Percentiles rank a stretch among this genome's conserved stretches.
phyloP scores from a whole-genome alignment of 306 rosid genomes.

The Rosa persica region DNA sequence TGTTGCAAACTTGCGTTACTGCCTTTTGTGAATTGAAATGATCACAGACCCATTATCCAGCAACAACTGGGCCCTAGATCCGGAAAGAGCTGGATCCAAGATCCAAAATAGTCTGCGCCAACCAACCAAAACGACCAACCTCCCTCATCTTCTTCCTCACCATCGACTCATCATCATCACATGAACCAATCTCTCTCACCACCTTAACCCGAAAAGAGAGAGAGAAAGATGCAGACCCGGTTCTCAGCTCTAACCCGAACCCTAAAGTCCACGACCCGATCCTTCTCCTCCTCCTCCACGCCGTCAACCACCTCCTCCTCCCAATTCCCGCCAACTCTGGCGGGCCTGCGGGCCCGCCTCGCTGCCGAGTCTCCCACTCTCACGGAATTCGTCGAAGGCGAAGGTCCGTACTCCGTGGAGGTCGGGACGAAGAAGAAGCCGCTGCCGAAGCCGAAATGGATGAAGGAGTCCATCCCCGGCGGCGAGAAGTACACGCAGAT shows the following conservation, averaged over 20 bases:
- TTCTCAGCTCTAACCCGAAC: conserved; percentile 40
- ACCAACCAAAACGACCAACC: conserved; percentile 24
- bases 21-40: too few relatives aligned
- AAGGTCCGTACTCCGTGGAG: conserved; percentile 68
- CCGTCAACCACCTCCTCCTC: conserved; percentile 32
- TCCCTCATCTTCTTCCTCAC: conserved; percentile 25
- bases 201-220: neutral
- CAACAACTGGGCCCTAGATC: neutral
- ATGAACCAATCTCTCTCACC: neutral
- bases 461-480: conserved; percentile 95
- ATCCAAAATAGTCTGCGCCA: conserved; percentile 28
- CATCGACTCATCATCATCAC: conserved; percentile 4
- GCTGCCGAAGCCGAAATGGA: conserved; percentile 94
- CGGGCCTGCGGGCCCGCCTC: conserved; percentile 74
- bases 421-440: conserved; percentile 99
- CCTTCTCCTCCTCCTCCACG: conserved; percentile 42
- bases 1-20: too few relatives aligned
- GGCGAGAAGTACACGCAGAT: conserved; percentile 95
- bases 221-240: conserved; percentile 47
- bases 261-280: conserved; percentile 36
- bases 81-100: neutral
- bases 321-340: conserved; percentile 64
- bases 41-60: neutral
- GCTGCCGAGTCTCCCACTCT: conserved; percentile 66
- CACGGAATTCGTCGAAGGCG: conserved; percentile 41